Evolutionary conservation across 257 asterid genomes (phyloP).

Genomic region (Petunia axillaris): DNA sequence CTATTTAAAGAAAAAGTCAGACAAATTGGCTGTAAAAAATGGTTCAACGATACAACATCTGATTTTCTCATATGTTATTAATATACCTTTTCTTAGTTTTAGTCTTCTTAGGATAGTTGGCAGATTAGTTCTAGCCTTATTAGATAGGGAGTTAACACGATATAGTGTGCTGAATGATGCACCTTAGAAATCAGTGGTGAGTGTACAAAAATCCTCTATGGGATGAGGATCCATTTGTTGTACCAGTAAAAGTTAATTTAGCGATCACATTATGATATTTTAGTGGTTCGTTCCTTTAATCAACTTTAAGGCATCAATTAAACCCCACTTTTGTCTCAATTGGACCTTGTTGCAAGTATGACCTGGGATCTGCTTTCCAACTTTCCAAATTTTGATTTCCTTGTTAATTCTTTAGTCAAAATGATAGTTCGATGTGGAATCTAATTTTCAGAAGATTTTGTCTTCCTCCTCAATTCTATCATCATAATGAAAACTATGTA

Average conservation of each 20-base stretch:
- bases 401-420: neutral
- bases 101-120: neutral
- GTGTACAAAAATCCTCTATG: conserved; percentile 18
- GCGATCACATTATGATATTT: neutral
- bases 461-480: no score
- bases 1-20: neutral
- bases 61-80: conserved; percentile 11
- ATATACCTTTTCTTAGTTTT: neutral
- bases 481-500: no score
- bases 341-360: neutral
- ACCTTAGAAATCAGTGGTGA: neutral
- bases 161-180: conserved; percentile 17
- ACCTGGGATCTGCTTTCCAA: neutral
- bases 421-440: neutral
- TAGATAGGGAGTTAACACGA: neutral
- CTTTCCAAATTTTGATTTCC: neutral
- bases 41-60: conserved; percentile 10
- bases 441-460: no score
- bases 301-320: conserved; percentile 1
- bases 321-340: neutral
- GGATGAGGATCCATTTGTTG: conserved; percentile 24
- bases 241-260: neutral
- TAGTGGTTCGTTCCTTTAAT: conserved; percentile 1
- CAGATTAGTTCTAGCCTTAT: neutral
- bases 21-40: conserved; percentile 6